Conservation (phyloP, 1,284 basidiomycete species). For the Puccinia brachypodii region DNA sequence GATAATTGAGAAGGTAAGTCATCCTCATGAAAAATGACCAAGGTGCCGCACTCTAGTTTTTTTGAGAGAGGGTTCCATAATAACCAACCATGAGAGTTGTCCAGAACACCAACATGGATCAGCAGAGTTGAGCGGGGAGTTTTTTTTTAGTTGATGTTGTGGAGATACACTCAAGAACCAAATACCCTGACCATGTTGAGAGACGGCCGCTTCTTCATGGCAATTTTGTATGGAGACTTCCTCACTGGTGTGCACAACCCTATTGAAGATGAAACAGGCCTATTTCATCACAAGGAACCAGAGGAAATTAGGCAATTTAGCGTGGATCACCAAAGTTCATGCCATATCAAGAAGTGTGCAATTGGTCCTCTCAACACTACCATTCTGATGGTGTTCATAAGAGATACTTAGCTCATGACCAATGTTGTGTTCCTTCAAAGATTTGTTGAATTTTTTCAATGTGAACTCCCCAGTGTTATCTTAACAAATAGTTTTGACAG, state of each 20-base stretch:
- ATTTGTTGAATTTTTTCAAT: neutral
- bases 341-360: neutral
- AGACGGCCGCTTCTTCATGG: no score
- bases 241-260: neutral
- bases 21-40: neutral
- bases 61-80: neutral
- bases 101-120: neutral
- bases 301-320: neutral
- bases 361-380: neutral
- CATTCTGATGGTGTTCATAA: neutral
- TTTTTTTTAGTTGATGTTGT: neutral
- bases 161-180: neutral
- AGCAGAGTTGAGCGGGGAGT: neutral
- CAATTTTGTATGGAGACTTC: neutral
- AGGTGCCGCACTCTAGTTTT: neutral
- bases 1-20: neutral
- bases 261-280: neutral
- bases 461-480: neutral
- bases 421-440: neutral
- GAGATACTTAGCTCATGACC: neutral
- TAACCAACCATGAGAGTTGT: neutral
- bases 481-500: neutral
- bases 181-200: neutral
- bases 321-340: neutral
- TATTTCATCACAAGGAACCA: neutral